Percentiles rank a stretch among this genome's conserved stretches.
These are phyloP conservation scores for Fusarium sp. DNA, from an alignment of 2,329 filamentous ascomycete species.

Conservation along the genomic window DNA sequence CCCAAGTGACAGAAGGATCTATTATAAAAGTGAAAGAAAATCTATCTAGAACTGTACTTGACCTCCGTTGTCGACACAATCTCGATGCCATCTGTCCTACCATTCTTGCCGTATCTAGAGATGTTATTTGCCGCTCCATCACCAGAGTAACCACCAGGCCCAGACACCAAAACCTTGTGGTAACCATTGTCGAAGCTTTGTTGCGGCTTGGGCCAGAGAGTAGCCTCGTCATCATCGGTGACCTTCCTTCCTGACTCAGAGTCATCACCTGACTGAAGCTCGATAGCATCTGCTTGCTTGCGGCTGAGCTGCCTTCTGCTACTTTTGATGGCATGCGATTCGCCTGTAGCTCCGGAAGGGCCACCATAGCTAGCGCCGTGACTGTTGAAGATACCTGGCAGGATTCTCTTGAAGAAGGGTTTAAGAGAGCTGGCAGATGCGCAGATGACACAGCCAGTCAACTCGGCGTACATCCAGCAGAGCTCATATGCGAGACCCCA, in stretches of 20 bases:
- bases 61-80: conserved; percentile 37
- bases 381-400: conserved; percentile 33
- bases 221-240: conserved; percentile 36
- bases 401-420: conserved; percentile 37
- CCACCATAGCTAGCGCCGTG: conserved; percentile 16
- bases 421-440: conserved; percentile 44
- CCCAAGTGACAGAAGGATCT: background rate
- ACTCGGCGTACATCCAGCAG: conserved; percentile 47
- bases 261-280: conserved; percentile 42
- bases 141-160: background rate
- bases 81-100: conserved; percentile 20
- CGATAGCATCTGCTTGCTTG: conserved; percentile 39
- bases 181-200: conserved; percentile 10
- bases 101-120: background rate
- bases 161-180: conserved; percentile 29
- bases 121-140: background rate
- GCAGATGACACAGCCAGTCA: conserved; percentile 45
- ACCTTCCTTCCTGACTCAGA: conserved; percentile 37
- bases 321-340: conserved; percentile 22
- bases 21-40: background rate
- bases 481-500: conserved; percentile 45
- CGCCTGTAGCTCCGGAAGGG: conserved; percentile 14
- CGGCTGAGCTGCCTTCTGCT: conserved; percentile 38
- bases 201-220: conserved; percentile 32
- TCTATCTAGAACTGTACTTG: conserved; percentile 31